Conservation (phyloP, 2,329 filamentous ascomycete genomes). For the Scedosporium dehoogii region DNA sequence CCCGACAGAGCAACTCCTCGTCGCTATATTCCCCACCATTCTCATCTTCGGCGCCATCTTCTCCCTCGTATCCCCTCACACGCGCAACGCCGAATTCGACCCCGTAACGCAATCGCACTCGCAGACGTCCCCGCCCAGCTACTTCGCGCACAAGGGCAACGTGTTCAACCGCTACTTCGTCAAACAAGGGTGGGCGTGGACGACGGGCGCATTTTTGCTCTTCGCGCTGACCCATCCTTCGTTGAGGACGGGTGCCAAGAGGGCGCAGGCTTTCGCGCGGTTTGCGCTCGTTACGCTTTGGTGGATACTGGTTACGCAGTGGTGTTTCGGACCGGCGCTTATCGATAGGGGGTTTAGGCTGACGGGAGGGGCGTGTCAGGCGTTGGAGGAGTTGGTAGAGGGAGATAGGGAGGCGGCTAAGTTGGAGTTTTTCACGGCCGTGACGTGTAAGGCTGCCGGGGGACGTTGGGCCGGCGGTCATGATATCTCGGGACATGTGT, state of each 20-base stretch:
- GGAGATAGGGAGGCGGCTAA: slow-evolving; percentile 32
- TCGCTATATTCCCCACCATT: slow-evolving; percentile 65
- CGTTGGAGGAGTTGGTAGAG: slow-evolving; percentile 40
- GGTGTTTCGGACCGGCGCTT: slow-evolving; percentile 86
- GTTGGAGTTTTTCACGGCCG: slow-evolving; percentile 54
- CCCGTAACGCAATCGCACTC: slow-evolving; percentile 52
- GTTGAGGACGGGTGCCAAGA: slow-evolving; percentile 23
- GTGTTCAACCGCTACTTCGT: slow-evolving; percentile 89
- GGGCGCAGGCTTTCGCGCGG: slow-evolving; percentile 49
- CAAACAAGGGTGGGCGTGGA: slow-evolving; percentile 92
- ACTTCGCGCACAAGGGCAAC: slow-evolving; percentile 92
- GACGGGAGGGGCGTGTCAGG: slow-evolving; percentile 76
- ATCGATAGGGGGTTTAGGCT: slow-evolving; percentile 85
- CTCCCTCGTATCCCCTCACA: slow-evolving; percentile 64
- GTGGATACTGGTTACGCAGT: slow-evolving; percentile 88
- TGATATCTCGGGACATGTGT: slow-evolving; percentile 93
- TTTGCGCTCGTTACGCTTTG: slow-evolving; percentile 64
- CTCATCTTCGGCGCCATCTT: slow-evolving; percentile 76
- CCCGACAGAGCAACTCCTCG: slow-evolving; percentile 51
- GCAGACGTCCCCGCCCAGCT: slow-evolving; percentile 56
- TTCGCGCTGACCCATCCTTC: slow-evolving; percentile 62
- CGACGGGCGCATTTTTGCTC: slow-evolving; percentile 60
- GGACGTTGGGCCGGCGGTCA: slow-evolving; percentile 88
- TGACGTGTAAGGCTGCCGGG: slow-evolving; percentile 73
- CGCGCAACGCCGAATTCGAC: slow-evolving; percentile 55